These are phyloP conservation scores for maize (Zea mays) DNA, from an alignment of 176 grass and related monocot genomes.

Conservation along the genomic window Zm-B73-REFERENCE-NAM-5.0 NC_050100.1:175698001-175698500, in stretches of 20 bases:
- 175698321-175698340: constrained; percentile 92
- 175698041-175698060: constrained; percentile 4
- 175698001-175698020: neutral
- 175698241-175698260: constrained; percentile 45
- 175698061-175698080: neutral
- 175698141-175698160: neutral
- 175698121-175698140: neutral
- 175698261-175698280: constrained; percentile 73
- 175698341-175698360: constrained; percentile 89
- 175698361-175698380: constrained; percentile 94
- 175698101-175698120: neutral
- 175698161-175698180: neutral
- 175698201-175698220: neutral
- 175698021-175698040: neutral
- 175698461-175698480: constrained; percentile 76
- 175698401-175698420: constrained; percentile 30
- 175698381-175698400: constrained; percentile 58
- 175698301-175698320: constrained; percentile 83
- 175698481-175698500: constrained; percentile 67
- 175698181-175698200: neutral
- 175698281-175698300: constrained; percentile 61
- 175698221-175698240: constrained; percentile 34
- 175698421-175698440: neutral
- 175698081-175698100: neutral
- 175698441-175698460: neutral